Evolutionary conservation across 768 basidiomycete species (phyloP).

Genomic region (Sarcomyxa edulis): DNA sequence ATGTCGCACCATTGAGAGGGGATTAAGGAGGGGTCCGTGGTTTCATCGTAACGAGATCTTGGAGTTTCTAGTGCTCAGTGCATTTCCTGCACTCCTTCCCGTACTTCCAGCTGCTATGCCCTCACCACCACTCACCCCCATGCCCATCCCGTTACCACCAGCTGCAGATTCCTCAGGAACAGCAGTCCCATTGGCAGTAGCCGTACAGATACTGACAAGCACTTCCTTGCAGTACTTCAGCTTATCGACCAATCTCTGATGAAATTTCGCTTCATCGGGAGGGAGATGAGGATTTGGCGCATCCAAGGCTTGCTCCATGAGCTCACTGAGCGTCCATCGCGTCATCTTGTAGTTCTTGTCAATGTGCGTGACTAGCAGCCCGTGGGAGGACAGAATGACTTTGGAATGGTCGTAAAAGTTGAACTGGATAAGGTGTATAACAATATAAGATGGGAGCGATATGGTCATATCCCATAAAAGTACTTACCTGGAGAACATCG

Average conservation of each 20-base stretch:
- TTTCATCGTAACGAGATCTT: slow-evolving; percentile 16
- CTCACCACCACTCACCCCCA: slow-evolving; percentile 6
- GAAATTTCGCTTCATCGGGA: slow-evolving; percentile 53
- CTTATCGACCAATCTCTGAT: slow-evolving; percentile 67
- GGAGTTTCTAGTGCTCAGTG: slow-evolving; percentile 12
- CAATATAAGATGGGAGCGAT: slow-evolving; percentile 2
- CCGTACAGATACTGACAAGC: slow-evolving; percentile 61
- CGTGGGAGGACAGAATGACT: slow-evolving; percentile 79
- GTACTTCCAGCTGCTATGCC: slow-evolving; percentile 10
- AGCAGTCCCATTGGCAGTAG: slow-evolving; percentile 33
- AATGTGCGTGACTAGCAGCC: slow-evolving; percentile 80
- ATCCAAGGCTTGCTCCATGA: slow-evolving; percentile 56
- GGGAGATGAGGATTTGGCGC: slow-evolving; percentile 28
- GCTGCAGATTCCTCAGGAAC: slow-evolving; percentile 17
- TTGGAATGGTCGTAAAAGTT: slow-evolving; percentile 99
- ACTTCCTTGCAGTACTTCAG: slow-evolving; percentile 87
- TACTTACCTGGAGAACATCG: slow-evolving; percentile 83
- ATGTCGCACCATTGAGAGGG: too few species aligned
- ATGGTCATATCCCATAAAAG: slow-evolving; percentile 1
- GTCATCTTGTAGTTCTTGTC: slow-evolving; percentile 83
- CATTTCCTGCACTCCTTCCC: slow-evolving; percentile 10
- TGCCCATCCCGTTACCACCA: slow-evolving; percentile 1
- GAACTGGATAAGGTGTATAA: slow-evolving; percentile 53
- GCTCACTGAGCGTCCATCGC: slow-evolving; percentile 63
- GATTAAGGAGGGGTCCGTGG: too few species aligned